These are phyloP conservation scores for Verbena officinalis DNA, from an alignment of 257 asterid species.

Conservation along the genomic window DNA sequence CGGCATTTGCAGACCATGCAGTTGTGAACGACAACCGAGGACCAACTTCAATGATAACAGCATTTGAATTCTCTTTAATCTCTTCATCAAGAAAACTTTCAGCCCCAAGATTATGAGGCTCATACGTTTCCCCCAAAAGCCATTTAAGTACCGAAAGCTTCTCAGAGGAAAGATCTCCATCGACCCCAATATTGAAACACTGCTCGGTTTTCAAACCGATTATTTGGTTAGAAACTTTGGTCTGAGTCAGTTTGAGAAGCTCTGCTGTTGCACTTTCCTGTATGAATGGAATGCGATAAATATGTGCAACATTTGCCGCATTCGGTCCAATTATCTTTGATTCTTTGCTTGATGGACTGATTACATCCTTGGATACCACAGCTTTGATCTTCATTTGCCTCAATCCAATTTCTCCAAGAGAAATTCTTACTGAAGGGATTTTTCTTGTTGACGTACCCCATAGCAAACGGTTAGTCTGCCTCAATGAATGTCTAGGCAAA, in stretches of 20 bases:
- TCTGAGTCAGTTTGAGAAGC: conserved; percentile 65
- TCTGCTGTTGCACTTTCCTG: conserved; percentile 68
- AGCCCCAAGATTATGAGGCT: conserved; percentile 66
- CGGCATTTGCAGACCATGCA: conserved; percentile 97
- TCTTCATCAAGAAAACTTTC: conserved; percentile 69
- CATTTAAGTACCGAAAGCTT: conserved; percentile 70
- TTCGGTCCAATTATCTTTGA: conserved; percentile 26
- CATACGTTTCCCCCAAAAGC: conserved; percentile 88
- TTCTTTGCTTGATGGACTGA: conserved; percentile 35
- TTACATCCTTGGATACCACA: conserved; percentile 49
- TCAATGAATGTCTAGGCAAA: conserved; percentile 45
- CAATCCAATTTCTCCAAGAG: conserved; percentile 28
- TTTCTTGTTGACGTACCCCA: conserved; percentile 52
- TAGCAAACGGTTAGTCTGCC: conserved; percentile 46
- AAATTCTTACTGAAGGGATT: conserved; percentile 24
- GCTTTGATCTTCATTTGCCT: conserved; percentile 43
- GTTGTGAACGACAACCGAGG: conserved; percentile 90
- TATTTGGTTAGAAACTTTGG: conserved; percentile 61
- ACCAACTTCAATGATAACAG: conserved; percentile 77
- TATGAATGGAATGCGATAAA: conserved; percentile 60
- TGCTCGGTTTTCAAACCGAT: conserved; percentile 78
- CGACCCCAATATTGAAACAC: conserved; percentile 79
- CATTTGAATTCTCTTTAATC: conserved; percentile 29
- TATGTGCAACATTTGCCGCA: conserved; percentile 61
- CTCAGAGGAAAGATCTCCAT: conserved; percentile 52